Evolutionary conservation across 495 filamentous ascomycete species (phyloP).

Genomic region (Pyronema omphalodes): DNA sequence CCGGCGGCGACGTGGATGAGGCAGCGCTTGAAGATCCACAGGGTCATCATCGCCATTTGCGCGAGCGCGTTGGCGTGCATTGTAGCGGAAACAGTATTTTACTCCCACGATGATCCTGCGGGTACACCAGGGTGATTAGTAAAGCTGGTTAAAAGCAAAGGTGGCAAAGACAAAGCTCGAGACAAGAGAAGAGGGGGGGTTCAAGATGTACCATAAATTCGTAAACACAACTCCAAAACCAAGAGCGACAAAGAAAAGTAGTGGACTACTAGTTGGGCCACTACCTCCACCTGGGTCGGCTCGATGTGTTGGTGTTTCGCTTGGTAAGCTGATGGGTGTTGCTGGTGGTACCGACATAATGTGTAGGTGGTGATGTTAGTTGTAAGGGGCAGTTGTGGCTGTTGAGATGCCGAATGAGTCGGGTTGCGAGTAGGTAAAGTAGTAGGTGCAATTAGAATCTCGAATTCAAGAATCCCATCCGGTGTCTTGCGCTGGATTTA

Average conservation of each 20-base stretch:
- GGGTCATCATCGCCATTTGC: constrained; percentile 64
- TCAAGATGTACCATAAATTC: constrained; percentile 66
- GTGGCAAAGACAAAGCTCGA: constrained; percentile 1
- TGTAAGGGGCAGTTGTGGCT: constrained; percentile 1
- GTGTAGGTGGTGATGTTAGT: background rate
- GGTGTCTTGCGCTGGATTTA: background rate
- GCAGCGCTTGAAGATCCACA: constrained; percentile 66
- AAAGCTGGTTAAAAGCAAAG: background rate
- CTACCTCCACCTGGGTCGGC: constrained; percentile 17
- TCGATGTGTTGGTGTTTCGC: background rate
- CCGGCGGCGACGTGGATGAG: constrained; percentile 50
- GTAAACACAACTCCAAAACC: constrained; percentile 98
- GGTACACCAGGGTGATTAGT: constrained; percentile 8
- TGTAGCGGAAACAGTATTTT: constrained; percentile 98
- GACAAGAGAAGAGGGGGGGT: constrained; percentile 5
- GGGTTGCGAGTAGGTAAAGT: constrained; percentile 1
- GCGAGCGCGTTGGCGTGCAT: constrained; percentile 70
- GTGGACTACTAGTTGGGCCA: constrained; percentile 63
- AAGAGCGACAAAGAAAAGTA: constrained; percentile 92
- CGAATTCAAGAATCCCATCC: background rate
- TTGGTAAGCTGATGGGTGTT: background rate
- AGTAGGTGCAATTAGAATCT: background rate
- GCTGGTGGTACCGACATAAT: background rate
- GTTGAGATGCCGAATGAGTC: constrained; percentile 9
- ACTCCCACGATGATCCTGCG: constrained; percentile 96